Conservation (phyloP, 1,284 basidiomycete species). For the Anthracocystis walkeri region DNA sequence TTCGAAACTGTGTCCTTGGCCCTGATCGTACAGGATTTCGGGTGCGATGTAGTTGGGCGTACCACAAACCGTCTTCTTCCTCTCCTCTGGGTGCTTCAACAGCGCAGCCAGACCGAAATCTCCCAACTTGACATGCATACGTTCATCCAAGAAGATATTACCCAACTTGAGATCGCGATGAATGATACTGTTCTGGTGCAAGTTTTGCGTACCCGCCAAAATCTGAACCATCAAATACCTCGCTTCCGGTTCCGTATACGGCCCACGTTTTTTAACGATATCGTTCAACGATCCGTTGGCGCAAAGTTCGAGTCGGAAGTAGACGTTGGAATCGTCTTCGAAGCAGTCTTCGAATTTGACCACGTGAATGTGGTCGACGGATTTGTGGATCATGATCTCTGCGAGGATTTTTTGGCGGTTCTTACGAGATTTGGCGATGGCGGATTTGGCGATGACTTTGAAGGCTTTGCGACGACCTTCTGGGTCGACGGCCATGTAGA, state of each 20-base stretch:
- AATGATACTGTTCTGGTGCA: conserved; percentile 91
- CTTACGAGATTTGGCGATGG: conserved; percentile 69
- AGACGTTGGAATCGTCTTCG: conserved; percentile 94
- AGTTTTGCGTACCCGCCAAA: conserved; percentile 93
- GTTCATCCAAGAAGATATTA: conserved; percentile 89
- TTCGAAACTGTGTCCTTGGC: conserved; percentile 96
- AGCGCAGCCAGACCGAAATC: conserved; percentile 97
- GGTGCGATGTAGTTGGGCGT: conserved; percentile 99
- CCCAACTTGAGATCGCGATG: conserved; percentile 79
- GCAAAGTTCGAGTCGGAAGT: conserved; percentile 95
- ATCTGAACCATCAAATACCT: conserved; percentile 94
- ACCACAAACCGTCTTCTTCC: conserved; percentile 98
- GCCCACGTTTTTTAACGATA: conserved; percentile 85
- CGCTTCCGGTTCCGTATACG: conserved; percentile 91
- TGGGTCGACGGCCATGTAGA: conserved; percentile 66
- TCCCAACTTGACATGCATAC: conserved; percentile 96
- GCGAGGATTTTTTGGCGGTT: conserved; percentile 82
- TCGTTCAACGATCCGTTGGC: conserved; percentile 86
- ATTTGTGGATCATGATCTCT: conserved; percentile 97
- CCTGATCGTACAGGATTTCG: conserved; percentile 94
- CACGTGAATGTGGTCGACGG: conserved; percentile 90
- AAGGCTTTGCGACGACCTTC: conserved; percentile 69
- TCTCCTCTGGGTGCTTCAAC: conserved; percentile 93
- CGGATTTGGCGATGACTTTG: conserved; percentile 71
- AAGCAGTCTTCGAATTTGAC: conserved; percentile 94